These are phyloP conservation scores for Cercospora janseana DNA, from an alignment of 2,329 filamentous ascomycete genomes.

Conservation along the genomic window DNA sequence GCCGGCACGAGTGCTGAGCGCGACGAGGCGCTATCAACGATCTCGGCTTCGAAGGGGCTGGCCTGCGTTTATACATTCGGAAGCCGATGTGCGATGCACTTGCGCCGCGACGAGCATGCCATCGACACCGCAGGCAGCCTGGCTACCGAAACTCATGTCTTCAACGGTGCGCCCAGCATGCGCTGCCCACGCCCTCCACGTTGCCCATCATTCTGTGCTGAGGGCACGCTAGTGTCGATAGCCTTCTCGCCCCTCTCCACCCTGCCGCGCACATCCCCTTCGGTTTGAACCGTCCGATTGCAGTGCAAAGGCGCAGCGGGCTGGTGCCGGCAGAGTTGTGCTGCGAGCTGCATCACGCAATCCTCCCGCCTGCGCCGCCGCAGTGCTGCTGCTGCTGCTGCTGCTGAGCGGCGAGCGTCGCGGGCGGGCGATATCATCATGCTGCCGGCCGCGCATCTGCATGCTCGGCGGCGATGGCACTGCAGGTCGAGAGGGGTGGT, in stretches of 20 bases:
- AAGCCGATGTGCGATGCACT: no score
- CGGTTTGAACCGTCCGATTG: no score
- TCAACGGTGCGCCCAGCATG: slow-evolving; percentile 1
- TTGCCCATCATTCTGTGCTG: background rate
- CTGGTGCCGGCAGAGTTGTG: background rate
- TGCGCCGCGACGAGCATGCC: no score
- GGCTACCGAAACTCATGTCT: slow-evolving; percentile 1
- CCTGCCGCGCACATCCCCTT: no score
- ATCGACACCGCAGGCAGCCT: background rate
- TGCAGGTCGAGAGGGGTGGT: background rate
- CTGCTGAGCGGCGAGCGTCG: background rate
- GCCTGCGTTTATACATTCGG: no score
- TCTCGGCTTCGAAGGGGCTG: no score
- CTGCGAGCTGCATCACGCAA: background rate
- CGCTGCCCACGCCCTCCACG: background rate
- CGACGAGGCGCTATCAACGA: no score
- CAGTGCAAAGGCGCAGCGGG: background rate
- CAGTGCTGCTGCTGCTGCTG: no score
- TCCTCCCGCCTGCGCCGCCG: background rate
- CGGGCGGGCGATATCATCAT: background rate
- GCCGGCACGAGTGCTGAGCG: no score
- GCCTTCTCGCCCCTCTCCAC: background rate
- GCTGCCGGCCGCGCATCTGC: slow-evolving; percentile 12
- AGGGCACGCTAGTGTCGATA: background rate
- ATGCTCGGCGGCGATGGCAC: slow-evolving; percentile 1